Evolutionary conservation across 257 asterid species (phyloP).

Genomic region (Penstemon davidsonii): DNA sequence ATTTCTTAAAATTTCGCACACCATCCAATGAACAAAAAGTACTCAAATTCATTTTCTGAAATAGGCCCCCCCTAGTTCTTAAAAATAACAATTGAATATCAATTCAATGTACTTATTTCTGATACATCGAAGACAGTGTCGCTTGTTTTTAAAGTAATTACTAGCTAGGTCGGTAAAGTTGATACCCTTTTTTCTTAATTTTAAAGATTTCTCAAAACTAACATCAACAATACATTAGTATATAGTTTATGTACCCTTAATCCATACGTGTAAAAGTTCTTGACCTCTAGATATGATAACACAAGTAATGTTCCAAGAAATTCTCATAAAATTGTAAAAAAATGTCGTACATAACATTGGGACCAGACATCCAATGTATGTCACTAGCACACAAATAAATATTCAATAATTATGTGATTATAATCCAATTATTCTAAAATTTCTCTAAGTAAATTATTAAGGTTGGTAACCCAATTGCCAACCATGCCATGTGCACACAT

Average conservation of each 20-base stretch:
- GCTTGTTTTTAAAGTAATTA: too few species aligned
- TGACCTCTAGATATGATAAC: background rate
- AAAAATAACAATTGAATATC: background rate
- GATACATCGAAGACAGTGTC: too few species aligned
- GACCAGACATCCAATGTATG: constrained; percentile 12
- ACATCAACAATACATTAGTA: background rate
- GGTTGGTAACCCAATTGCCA: constrained; percentile 55
- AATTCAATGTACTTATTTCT: background rate
- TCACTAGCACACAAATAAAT: background rate
- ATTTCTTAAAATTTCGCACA: too few species aligned
- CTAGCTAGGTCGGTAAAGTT: too few species aligned
- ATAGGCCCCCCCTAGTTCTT: too few species aligned
- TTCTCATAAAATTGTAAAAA: background rate
- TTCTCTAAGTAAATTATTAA: constrained; percentile 28
- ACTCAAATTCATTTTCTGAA: too few species aligned
- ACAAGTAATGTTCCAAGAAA: background rate
- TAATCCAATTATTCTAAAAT: constrained; percentile 30
- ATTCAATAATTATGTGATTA: constrained; percentile 13
- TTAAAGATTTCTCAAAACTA: background rate
- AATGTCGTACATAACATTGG: background rate
- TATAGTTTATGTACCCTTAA: background rate
- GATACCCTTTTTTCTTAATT: background rate
- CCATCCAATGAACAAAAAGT: too few species aligned
- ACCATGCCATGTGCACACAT: constrained; percentile 86
- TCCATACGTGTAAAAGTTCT: too few species aligned